Base-by-base conservation (phyloP, 179 eudicot species). In the Actinidia arguta region DNA sequence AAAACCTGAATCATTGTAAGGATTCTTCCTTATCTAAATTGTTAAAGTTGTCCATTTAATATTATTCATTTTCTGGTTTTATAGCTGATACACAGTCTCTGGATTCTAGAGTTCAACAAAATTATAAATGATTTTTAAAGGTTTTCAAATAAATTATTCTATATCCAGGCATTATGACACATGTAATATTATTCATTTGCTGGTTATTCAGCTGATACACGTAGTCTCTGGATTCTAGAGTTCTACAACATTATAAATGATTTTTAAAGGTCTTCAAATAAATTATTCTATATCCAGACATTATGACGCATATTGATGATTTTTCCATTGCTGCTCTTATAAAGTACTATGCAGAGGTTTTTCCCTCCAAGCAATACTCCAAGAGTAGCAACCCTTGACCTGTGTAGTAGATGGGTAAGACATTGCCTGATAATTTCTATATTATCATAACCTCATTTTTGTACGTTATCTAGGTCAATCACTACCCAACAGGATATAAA, bases 341-440 rank as follows among this genome's bases (percentile, higher is more conserved):
- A 31, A 31, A 31, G 78, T 96, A 88, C 84, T 96, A 96, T 86
- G 89, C 96, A 3, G 88, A 92, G n/a, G 94, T 93, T 75, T 31
- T 87, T 96, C 71, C 98, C 99, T 78, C 94, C 99, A 4, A 91
- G 92, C 82, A 87, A 88, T 82, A 89, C 95, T 77, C 95, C 96
- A 18, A 98, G 98, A 79, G 36, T 96, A 81, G 92, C 96, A 77
- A 80, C 95, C 42, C 90, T 96, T 81, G 99, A 96, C 86, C 85
- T 96, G 95, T 96, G 99, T 83, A 96, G 98, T 86, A 96, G 99
- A 83, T 96, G 99, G 99, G 98, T 96, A 84, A 89, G 97, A 75
- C 36, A 56, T 73, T 72, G 10, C 31, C 59, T 22, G 24, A 46
- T 54, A 73, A 44, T 36, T 83, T 73, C 17, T 16, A 22, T 20